Evolutionary conservation across 1,284 basidiomycete species (phyloP), one percentile per base, ranked within the genome.

Genomic region (Puccinia brachypodii): DNA sequence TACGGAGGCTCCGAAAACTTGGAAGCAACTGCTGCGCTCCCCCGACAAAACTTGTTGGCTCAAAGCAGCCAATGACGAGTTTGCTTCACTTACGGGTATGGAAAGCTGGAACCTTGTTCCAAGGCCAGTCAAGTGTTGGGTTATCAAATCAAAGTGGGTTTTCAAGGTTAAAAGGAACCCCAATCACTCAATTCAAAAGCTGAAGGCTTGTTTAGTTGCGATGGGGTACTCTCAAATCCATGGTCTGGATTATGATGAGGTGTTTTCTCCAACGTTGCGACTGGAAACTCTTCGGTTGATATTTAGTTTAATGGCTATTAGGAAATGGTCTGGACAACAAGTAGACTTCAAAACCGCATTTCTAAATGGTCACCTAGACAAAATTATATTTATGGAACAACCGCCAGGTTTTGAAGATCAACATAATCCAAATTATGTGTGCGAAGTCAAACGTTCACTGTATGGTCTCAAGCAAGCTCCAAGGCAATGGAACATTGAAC

Each of bases 381-480:
- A 73, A 50, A 2, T 19, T 2, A 28, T 73, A 4, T 73, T 8
- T n/a, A 73, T 73, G 69, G 47, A 73, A 13, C 50, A 28, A 56
- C 44, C 72, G 4, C 44, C 72, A 1, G 72, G 72, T 16, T 47
- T 50, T 28, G 25, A 50, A n/a, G 72, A 47, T 31, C n/a, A 13
- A 3, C 2, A 1, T 38, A 8, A 74, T 38, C 50, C 44, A 14
- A 25, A 74, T 36, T 36, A 13, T 3, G 47, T 74, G 11, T 47
- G 40, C 16, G 50, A 56, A 38, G n/a, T 74, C 14, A 33, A 8
- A 1, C 4, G 31, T 3, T 74, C 72, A 2, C 6, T 73, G 6
- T 73, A 50, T 50, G 69, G 69, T 7, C 44, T 73, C 3, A 73
- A 73, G n/a, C 69, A 73, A n/a, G 4, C 69, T 14, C 69, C 68